Base-by-base conservation (phyloP, 2,329 filamentous ascomycete genomes). In the Zarea fungicola region DNA sequence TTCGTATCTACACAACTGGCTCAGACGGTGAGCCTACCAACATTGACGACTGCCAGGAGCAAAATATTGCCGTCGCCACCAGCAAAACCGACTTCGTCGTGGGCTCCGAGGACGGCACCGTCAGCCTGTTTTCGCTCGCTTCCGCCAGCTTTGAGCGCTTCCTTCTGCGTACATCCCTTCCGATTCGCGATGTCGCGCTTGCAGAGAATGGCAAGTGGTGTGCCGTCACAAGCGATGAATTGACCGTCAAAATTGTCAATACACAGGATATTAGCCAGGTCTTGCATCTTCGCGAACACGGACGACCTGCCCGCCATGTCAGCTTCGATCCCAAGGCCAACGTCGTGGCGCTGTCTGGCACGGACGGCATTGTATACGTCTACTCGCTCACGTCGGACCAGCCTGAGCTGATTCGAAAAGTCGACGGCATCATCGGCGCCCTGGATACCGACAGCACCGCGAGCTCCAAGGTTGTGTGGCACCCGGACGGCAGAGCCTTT, bases 141-240 rank as follows among this genome's bases (percentile, higher is more conserved):
- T 81, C 80, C 3, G 84, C 84, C 60, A 67, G 74, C 23, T 89
- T 95, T 68, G 88, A 95, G 54, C 84, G 85, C 52, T 86, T 95
- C 56, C 78, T 99, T 43, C 78, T 90, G 22, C 84, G 93, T 55
- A 88, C 85, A 50, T 84, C 89, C n/a, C 73, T 96, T 3, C 89
- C 93, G 1, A 81, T 96, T 26, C 81, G 93, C 60, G 90, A 96
- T 64, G 75, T 99, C 46, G 84, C 88, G 4, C 73, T 99, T 13
- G 91, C 89, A 3, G 79, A 82, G 2, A 87, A 97, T 63, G 78
- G 81, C 0, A 80, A 87, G 59, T 97, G 90, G 91, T 88, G 85
- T 55, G 93, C 93, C 25, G 89, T 97, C 22, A 90, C 91, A n/a
- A 96, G 91, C 74, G 95, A 97, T 65, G 93, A 99, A 66, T 74